phyloP scores from a whole-genome alignment of 192 early-diverging fungal genomes.

The Linnemannia schmuckeri region DNA sequence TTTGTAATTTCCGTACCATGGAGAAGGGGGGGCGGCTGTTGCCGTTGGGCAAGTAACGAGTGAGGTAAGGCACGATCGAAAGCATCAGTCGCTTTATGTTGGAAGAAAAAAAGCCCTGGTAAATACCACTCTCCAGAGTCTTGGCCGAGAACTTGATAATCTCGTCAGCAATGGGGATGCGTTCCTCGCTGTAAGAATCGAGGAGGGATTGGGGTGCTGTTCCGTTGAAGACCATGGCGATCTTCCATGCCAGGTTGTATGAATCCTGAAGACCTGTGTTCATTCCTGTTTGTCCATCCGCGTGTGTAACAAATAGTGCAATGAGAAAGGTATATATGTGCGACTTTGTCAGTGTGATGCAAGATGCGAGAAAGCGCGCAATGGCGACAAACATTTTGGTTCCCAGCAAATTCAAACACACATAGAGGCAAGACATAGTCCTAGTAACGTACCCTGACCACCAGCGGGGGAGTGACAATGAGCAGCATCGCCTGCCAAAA shows the following conservation, averaged over 20 bases:
- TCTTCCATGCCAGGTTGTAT: conserved; percentile 63
- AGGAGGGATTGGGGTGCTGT: conserved; percentile 38
- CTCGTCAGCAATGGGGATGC: conserved; percentile 8
- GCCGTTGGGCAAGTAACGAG: not conserved
- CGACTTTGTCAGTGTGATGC: too few relatives aligned
- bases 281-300: conserved; percentile 44
- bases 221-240: conserved; percentile 55
- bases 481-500: conserved; percentile 47
- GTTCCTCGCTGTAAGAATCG: conserved; percentile 57
- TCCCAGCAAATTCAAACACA: not conserved
- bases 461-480: conserved; percentile 47
- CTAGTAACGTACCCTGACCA: conserved; percentile 35
- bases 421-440: too few relatives aligned
- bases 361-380: not conserved
- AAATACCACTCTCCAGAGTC: not conserved
- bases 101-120: not conserved
- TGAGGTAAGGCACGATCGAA: not conserved
- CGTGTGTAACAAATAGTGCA: too few relatives aligned
- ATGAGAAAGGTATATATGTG: too few relatives aligned
- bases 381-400: not conserved
- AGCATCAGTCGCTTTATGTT: not conserved
- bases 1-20: conserved; percentile 10
- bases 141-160: conserved; percentile 9
- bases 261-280: conserved; percentile 64
- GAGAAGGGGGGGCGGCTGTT: not conserved